These are phyloP conservation scores for Talinum fruticosum DNA, from an alignment of 148 eudicot species.

Conservation along the genomic window DNA sequence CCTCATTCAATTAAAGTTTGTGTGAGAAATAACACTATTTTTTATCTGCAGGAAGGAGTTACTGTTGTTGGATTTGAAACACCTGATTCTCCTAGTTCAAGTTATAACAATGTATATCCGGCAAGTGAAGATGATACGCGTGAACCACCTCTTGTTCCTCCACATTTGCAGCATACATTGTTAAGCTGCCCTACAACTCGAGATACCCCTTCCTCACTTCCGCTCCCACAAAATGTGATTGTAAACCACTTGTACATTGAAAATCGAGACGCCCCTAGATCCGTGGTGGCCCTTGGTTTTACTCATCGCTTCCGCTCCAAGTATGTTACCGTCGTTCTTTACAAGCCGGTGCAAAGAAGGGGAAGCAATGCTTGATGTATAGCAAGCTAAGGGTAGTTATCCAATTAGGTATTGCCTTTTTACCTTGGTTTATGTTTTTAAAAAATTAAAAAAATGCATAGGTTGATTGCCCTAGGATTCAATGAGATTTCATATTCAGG, in stretches of 20 bases:
- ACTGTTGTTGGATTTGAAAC: constrained; percentile 88
- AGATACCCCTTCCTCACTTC: constrained; percentile 46
- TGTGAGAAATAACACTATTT: background rate
- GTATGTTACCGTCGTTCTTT: constrained; percentile 82
- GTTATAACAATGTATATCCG: constrained; percentile 63
- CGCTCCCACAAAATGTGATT: constrained; percentile 66
- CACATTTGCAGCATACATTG: constrained; percentile 72
- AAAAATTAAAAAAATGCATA: background rate
- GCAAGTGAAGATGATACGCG: constrained; percentile 68
- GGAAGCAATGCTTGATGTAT: constrained; percentile 52
- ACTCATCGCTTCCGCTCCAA: constrained; percentile 90
- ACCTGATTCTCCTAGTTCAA: constrained; percentile 72
- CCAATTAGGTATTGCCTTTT: constrained; percentile 26
- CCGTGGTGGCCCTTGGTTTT: constrained; percentile 84
- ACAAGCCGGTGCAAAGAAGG: constrained; percentile 85
- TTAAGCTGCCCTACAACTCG: constrained; percentile 46
- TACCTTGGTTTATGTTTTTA: constrained; percentile 18
- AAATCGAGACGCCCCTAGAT: constrained; percentile 67
- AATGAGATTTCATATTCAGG: constrained; percentile 13
- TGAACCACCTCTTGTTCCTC: constrained; percentile 79
- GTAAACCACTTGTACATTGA: constrained; percentile 93
- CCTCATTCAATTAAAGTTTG: constrained; percentile 6
- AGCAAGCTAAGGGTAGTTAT: constrained; percentile 23
- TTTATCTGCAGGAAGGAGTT: constrained; percentile 43
- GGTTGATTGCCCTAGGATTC: constrained; percentile 17